Conservation (phyloP, 2,329 filamentous ascomycete species). For the Colletotrichum lentis region DNA sequence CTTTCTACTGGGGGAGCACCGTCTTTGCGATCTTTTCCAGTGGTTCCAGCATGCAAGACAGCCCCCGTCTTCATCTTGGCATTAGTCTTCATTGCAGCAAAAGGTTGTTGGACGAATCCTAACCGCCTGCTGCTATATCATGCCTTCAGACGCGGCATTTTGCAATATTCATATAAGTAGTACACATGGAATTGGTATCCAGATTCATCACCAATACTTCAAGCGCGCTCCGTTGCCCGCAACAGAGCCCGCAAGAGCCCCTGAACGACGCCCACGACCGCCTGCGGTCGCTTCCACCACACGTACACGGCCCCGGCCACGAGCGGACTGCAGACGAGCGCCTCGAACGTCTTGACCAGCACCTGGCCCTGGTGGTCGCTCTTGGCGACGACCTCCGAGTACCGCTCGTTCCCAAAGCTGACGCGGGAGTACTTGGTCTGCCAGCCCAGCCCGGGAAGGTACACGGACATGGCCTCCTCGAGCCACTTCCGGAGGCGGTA, state of each 20-base stretch:
- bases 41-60: background rate
- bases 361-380: slow-evolving; percentile 74
- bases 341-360: slow-evolving; percentile 51
- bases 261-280: slow-evolving; percentile 22
- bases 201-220: background rate
- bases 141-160: background rate
- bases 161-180: background rate
- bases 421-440: slow-evolving; percentile 91
- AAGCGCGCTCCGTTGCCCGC: background rate
- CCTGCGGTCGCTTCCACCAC: slow-evolving; percentile 38
- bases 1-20: background rate
- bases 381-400: slow-evolving; percentile 79
- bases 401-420: slow-evolving; percentile 92
- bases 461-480: slow-evolving; percentile 82
- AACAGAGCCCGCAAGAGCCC: slow-evolving; percentile 18
- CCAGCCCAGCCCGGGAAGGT: slow-evolving; percentile 82
- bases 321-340: slow-evolving; percentile 34
- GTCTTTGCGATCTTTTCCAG: background rate
- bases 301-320: slow-evolving; percentile 30
- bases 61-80: background rate
- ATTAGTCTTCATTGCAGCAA: background rate
- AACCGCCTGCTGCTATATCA: background rate
- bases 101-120: background rate
- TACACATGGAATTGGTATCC: background rate
- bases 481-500: slow-evolving; percentile 86